Percentiles rank a stretch among this genome's conserved stretches.
phyloP scores from a whole-genome alignment of 306 rosid species.

The Malus orientalis region DNA sequence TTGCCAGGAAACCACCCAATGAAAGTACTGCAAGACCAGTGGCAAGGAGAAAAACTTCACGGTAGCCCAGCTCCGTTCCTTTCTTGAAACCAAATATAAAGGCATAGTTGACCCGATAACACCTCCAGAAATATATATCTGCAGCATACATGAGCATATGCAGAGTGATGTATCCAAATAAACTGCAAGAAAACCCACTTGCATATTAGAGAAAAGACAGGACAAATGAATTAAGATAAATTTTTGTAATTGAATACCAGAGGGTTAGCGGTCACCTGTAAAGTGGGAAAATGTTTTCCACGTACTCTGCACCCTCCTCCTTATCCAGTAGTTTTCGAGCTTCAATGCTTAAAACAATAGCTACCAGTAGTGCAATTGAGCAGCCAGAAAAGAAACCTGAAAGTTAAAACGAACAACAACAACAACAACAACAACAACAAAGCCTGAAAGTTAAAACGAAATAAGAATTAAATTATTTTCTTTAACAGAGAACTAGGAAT shows the following conservation, averaged over 20 bases:
- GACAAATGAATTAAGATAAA: not conserved
- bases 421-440: no score
- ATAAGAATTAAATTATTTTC: not conserved
- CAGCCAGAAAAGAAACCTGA: constrained; percentile 65
- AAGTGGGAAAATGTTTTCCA: constrained; percentile 58
- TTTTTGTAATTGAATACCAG: not conserved
- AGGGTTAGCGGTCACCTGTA: constrained; percentile 36
- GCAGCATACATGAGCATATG: constrained; percentile 74
- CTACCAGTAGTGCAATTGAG: constrained; percentile 42
- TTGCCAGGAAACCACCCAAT: constrained; percentile 49
- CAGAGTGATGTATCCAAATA: constrained; percentile 51
- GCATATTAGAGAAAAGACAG: constrained; percentile 11
- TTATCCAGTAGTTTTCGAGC: constrained; percentile 29
- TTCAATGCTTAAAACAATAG: constrained; percentile 34
- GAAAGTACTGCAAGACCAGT: constrained; percentile 64
- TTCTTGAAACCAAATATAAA: constrained; percentile 67
- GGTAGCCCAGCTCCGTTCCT: constrained; percentile 57
- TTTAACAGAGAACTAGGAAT: not conserved
- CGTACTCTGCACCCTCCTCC: constrained; percentile 37
- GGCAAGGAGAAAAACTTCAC: constrained; percentile 52
- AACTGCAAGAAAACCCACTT: constrained; percentile 39
- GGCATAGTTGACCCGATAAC: constrained; percentile 56
- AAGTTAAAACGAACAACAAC: constrained; percentile 1
- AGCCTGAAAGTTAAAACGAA: constrained; percentile 26
- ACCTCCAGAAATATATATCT: constrained; percentile 57